Evolutionary conservation across 2,329 filamentous ascomycete genomes (phyloP), one percentile per base, ranked within the genome.

Genomic region (Diplodia corticola): DNA sequence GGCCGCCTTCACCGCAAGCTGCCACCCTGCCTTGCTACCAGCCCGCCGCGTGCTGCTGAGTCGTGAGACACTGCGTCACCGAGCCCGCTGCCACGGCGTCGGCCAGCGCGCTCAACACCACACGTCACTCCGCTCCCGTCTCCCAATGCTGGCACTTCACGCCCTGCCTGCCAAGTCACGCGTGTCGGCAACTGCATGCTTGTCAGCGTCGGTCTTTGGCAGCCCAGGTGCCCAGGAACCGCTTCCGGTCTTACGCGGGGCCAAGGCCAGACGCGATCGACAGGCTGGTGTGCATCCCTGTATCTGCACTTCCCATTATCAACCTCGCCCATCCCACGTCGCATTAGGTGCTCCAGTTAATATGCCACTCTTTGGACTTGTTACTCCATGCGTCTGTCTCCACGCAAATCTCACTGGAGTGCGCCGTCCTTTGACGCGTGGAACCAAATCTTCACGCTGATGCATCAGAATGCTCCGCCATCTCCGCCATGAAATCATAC

Each of bases 401-500:
- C 40, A 20, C 26, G 55, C 15, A 30, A 44, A 50, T 49, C 57
- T 49, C 28, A 9, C 13, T 17, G 30, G 44, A 28, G 5, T 6
- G 26, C 10, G 33, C 13, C 17, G 13, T 46, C 28, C 48, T 35
- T 9, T 26, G 20, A 24, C 50, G n/a, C n/a, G 44, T 20, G 28
- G 44, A 35, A 13, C 28, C 49, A 44, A 44, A 20, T 24, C 10
- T 24, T 49, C 28, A 61, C n/a, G 15, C 57, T 24, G 40, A 9
- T 24, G 57, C 26, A 22, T 15, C 57, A 35, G n/a, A 33, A 30
- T 26, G 24, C 40, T 60, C 55, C 55, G 55, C 54, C 54, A 28
- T 44, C 35, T 59, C 54, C 54, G 54, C 57, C 57, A 61, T 61
- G 44, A 49, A 48, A 61, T 61, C 40, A 61, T 49, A 49, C 57